Percentiles rank a stretch among this genome's conserved stretches.
These are phyloP conservation scores for Podospora fimiseda DNA, from an alignment of 495 filamentous ascomycete genomes.

Conservation along the genomic window DNA sequence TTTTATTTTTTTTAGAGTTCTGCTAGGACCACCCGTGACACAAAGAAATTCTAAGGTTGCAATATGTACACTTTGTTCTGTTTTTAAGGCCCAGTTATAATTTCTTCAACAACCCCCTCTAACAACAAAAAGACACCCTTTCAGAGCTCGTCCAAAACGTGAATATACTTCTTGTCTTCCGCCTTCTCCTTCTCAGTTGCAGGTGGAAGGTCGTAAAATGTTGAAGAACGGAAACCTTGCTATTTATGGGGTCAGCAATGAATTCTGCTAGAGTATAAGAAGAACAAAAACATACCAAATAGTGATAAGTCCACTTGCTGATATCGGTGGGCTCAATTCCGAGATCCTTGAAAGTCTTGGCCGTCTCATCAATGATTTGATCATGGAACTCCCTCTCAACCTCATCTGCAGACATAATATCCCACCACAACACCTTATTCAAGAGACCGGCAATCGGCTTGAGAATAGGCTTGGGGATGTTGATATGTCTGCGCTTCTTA, in stretches of 20 bases:
- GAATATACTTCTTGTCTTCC: constrained; percentile 94
- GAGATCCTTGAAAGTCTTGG: constrained; percentile 94
- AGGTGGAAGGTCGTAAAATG: constrained; percentile 88
- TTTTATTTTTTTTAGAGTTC: constrained; percentile 6
- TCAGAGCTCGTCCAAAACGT: constrained; percentile 84
- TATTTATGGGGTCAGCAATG: constrained; percentile 34
- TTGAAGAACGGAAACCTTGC: constrained; percentile 76
- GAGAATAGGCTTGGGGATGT: constrained; percentile 73
- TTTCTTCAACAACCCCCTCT: constrained; percentile 6
- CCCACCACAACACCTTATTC: constrained; percentile 85
- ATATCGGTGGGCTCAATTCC: constrained; percentile 82
- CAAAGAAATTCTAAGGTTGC: constrained; percentile 29
- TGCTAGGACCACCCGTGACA: constrained; percentile 6
- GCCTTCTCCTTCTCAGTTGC: constrained; percentile 88
- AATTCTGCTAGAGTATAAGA: neutral
- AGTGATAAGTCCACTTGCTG: constrained; percentile 77
- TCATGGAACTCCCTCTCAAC: constrained; percentile 92
- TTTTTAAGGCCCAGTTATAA: constrained; percentile 10
- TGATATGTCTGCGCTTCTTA: constrained; percentile 85
- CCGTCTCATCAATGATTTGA: constrained; percentile 80
- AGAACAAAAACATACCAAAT: constrained; percentile 60
- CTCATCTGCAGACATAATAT: constrained; percentile 72
- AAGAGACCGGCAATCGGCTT: constrained; percentile 65
- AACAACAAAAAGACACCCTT: constrained; percentile 18
- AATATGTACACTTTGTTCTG: constrained; percentile 38